Base-by-base conservation (phyloP, 495 filamentous ascomycete species). In the Lindgomyces ingoldianus region DNA sequence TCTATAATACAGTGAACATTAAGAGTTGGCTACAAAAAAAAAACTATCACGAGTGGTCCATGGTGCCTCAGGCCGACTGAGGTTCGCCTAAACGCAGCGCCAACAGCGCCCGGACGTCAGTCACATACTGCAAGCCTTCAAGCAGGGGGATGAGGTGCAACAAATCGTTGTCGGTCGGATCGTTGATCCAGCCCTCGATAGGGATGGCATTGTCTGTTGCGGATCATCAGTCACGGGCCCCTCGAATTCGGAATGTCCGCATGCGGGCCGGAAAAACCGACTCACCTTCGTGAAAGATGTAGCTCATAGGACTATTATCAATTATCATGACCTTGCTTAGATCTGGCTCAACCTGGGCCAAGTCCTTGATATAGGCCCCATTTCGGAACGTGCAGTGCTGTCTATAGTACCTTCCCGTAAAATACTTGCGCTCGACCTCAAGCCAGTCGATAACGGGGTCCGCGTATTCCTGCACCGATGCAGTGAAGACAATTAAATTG, bases 381-480 rank as follows among this genome's bases (percentile, higher is more conserved):
- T 96, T 93, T 42, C 95, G 85, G 69, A 89, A 89, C 30, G 94
- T 97, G 78, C 95, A 98, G 75, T 98, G 92, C 76, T 98, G 95
- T 26, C 94, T 82, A 74, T 98, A 98, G 73, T 91, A 96, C 70
- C 95, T 81, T 21, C 85, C 89, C 16, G 87, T 85, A 76, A 98
- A 98, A 79, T 91, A 96, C 77, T 96, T 96, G 59, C 91, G 86
- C 74, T 98, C 95, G 67, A 91, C 87, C 77, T 98, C 94, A 57
- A 98, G 83, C 92, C 92, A 98, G 81, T 98, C 95, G 72, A 98
- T 97, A 42, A 98, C 94, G 10, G 94, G 94, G 77, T 98, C 94
- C 61, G 94, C 94, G 72, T 98, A 98, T 74, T 98, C 94, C 74
- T 98, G 94, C 27, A 98, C 95, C 42, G 90, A 95, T 10, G 94